Evolutionary conservation across 2,329 filamentous ascomycete genomes (phyloP).

Genomic region (Alternaria sp.): DNA sequence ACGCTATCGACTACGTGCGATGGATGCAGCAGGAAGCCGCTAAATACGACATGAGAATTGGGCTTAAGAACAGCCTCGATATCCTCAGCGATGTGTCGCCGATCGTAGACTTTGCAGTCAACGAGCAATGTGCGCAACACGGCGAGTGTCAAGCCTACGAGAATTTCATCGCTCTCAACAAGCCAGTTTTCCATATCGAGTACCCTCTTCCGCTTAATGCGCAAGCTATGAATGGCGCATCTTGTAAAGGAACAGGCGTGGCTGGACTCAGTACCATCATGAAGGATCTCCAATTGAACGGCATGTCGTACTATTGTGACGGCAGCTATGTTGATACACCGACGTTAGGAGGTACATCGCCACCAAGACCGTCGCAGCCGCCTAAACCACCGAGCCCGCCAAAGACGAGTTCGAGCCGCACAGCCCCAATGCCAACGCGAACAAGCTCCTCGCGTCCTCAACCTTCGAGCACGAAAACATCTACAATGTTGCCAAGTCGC

Average conservation of each 20-base stretch:
- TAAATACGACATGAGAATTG: conserved; percentile 35
- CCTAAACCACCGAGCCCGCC: conserved; percentile 9
- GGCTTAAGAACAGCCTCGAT: conserved; percentile 44
- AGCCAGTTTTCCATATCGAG: conserved; percentile 48
- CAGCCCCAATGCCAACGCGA: conserved; percentile 1
- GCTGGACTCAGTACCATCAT: conserved; percentile 68
- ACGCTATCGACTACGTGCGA: conserved; percentile 18
- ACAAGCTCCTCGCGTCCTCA: not conserved
- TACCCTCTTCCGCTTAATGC: conserved; percentile 51
- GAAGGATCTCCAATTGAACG: conserved; percentile 69
- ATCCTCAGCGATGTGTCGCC: conserved; percentile 32
- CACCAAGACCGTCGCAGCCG: not conserved
- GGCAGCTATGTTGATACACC: conserved; percentile 41
- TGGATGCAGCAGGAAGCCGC: conserved; percentile 19
- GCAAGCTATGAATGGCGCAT: conserved; percentile 8
- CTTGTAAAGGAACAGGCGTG: conserved; percentile 54
- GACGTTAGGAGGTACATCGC: conserved; percentile 31
- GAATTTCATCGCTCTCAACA: conserved; percentile 37
- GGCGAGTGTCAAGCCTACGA: conserved; percentile 36
- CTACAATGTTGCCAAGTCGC: not conserved
- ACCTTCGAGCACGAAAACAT: not conserved
- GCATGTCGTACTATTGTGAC: conserved; percentile 66
- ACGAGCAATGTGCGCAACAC: conserved; percentile 42
- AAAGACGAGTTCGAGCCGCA: conserved; percentile 7
- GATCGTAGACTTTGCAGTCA: conserved; percentile 43